Conservation (phyloP, 1,284 basidiomycete species). For the Moesziomyces sp. region DNA sequence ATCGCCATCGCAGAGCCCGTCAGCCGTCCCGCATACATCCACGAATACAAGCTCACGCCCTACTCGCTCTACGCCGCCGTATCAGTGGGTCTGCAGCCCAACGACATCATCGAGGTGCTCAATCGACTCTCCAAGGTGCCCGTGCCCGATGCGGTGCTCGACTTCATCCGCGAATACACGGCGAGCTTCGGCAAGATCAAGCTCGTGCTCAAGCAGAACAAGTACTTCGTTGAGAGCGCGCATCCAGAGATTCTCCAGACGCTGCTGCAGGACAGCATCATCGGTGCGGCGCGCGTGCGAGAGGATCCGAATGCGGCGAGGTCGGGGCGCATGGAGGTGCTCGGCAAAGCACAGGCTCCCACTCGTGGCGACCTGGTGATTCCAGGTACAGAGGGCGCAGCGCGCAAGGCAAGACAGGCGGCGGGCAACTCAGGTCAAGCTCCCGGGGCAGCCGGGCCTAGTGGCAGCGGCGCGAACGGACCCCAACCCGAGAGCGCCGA, state of each 20-base stretch:
- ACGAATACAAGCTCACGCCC: slow-evolving; percentile 98
- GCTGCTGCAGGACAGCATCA: slow-evolving; percentile 62
- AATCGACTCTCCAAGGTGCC: slow-evolving; percentile 68
- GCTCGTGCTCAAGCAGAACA: slow-evolving; percentile 67
- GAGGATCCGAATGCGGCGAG: slow-evolving; percentile 49
- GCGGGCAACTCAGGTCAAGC: slow-evolving; percentile 34
- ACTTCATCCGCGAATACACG: slow-evolving; percentile 65
- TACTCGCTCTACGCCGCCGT: slow-evolving; percentile 98
- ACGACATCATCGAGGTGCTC: slow-evolving; percentile 94
- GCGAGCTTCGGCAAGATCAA: slow-evolving; percentile 67
- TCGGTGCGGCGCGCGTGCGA: slow-evolving; percentile 57
- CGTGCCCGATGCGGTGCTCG: slow-evolving; percentile 59
- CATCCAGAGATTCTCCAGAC: slow-evolving; percentile 65
- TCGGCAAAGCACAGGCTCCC: slow-evolving; percentile 56
- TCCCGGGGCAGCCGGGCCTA: slow-evolving; percentile 9
- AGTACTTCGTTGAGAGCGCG: slow-evolving; percentile 66
- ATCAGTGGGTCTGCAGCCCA: slow-evolving; percentile 95
- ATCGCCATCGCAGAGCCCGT: slow-evolving; percentile 99
- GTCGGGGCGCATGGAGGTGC: slow-evolving; percentile 43
- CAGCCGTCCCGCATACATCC: slow-evolving; percentile 95
- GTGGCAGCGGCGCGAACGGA: slow-evolving; percentile 24
- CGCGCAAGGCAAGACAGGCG: slow-evolving; percentile 38
- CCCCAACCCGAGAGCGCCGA: slow-evolving; percentile 29
- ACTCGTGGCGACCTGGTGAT: slow-evolving; percentile 62
- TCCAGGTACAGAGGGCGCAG: slow-evolving; percentile 58